Evolutionary conservation across 371 early-diverging fungal species (phyloP).

Genomic region (Hamiltosporidium magnivora): DNA sequence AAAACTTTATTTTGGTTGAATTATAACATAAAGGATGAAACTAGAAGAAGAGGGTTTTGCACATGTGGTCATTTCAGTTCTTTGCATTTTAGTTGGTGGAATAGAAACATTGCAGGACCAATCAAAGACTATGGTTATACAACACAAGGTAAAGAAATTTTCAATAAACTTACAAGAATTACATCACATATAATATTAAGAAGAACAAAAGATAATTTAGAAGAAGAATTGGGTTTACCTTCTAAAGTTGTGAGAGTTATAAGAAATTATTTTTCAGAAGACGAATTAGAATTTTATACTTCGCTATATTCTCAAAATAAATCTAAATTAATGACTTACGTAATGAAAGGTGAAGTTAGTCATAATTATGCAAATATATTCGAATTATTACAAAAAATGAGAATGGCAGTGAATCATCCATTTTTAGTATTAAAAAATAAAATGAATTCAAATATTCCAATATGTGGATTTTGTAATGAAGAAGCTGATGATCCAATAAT

Average conservation of each 20-base stretch:
- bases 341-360: conserved; percentile 66
- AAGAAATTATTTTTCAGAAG: conserved; percentile 69
- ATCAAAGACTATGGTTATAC: conserved; percentile 65
- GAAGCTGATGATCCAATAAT: conserved; percentile 71
- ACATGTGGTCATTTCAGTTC: conserved; percentile 28
- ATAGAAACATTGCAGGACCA: conserved; percentile 73
- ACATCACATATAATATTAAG: conserved; percentile 78
- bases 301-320: conserved; percentile 65
- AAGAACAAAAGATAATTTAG: conserved; percentile 73
- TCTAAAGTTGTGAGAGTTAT: conserved; percentile 67
- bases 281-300: conserved; percentile 77
- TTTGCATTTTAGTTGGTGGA: conserved; percentile 83
- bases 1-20: conserved; percentile 66
- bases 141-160: conserved; percentile 60
- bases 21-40: conserved; percentile 8
- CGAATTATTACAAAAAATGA: conserved; percentile 57
- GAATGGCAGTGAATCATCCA: conserved; percentile 72
- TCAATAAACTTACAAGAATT: conserved; percentile 64
- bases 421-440: conserved; percentile 59
- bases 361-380: conserved; percentile 81
- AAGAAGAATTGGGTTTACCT: conserved; percentile 76
- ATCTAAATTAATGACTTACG: conserved; percentile 65
- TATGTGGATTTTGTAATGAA: conserved; percentile 78
- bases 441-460: conserved; percentile 58
- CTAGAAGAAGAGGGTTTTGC: conserved; percentile 10